phyloP scores from a whole-genome alignment of 2,329 filamentous ascomycete genomes.

The Neofusicoccum parvum region DNA sequence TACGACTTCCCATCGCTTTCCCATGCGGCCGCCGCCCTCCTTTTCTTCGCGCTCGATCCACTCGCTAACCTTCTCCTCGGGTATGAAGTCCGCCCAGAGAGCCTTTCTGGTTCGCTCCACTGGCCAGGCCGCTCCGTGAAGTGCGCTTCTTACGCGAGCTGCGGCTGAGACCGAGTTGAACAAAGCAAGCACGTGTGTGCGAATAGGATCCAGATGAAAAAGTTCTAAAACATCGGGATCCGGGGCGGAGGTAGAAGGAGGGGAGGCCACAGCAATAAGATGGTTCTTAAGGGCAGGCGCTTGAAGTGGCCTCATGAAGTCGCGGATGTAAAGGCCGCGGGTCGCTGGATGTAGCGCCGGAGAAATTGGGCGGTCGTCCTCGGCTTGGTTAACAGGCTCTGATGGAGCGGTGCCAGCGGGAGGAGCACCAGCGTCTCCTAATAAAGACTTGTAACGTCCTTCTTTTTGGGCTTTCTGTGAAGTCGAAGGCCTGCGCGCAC shows the following conservation, averaged over 20 bases:
- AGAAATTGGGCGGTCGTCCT: slow-evolving; percentile 33
- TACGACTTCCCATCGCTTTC: slow-evolving; percentile 70
- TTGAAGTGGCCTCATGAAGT: slow-evolving; percentile 82
- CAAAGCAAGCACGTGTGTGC: slow-evolving; percentile 81
- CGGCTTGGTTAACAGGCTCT: slow-evolving; percentile 22
- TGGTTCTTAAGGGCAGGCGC: slow-evolving; percentile 67
- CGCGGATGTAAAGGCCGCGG: slow-evolving; percentile 78
- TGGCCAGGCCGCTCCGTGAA: slow-evolving; percentile 84
- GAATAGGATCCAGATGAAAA: slow-evolving; percentile 82
- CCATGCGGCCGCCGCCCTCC: slow-evolving; percentile 43
- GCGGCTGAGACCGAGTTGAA: slow-evolving; percentile 73
- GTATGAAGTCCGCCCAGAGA: slow-evolving; percentile 88
- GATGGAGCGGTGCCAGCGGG: slow-evolving; percentile 14
- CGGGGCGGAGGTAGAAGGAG: slow-evolving; percentile 51
- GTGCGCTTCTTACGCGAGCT: slow-evolving; percentile 70
- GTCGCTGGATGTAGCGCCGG: slow-evolving; percentile 47
- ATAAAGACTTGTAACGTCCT: slow-evolving; percentile 37
- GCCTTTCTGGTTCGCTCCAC: slow-evolving; percentile 81
- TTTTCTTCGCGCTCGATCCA: slow-evolving; percentile 74
- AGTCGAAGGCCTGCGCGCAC: neutral
- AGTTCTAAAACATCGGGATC: slow-evolving; percentile 61
- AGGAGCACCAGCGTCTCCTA: slow-evolving; percentile 24
- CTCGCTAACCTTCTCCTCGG: slow-evolving; percentile 67
- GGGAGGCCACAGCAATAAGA: slow-evolving; percentile 68
- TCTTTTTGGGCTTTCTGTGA: slow-evolving; percentile 25